Evolutionary conservation across 139 green algal species (phyloP).

Genomic region (Nannochloris sp.): DNA sequence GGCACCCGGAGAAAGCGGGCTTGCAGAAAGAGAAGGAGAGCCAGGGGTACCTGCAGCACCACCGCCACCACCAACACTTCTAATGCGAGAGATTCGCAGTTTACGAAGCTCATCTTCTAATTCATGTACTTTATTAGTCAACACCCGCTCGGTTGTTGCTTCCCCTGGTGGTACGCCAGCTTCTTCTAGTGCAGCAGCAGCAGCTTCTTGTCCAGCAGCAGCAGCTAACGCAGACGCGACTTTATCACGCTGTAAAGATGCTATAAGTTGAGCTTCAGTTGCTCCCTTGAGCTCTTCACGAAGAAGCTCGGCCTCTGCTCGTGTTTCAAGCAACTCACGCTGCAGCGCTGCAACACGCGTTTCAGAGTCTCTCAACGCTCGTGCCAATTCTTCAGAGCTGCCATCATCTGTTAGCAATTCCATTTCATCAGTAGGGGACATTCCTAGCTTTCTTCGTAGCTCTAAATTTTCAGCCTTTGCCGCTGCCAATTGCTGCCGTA

Average conservation of each 20-base stretch:
- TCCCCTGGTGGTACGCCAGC: not conserved
- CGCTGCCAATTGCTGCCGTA: constrained; percentile 64
- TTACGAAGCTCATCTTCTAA: not conserved
- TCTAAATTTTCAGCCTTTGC: constrained; percentile 41
- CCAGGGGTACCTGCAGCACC: not conserved
- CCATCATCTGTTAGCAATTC: not conserved
- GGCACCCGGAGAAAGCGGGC: too few relatives aligned
- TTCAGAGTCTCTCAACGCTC: not conserved
- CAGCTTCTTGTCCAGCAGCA: not conserved
- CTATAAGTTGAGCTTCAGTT: not conserved
- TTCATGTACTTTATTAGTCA: not conserved
- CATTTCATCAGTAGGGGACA: not conserved
- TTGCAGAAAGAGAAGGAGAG: not conserved
- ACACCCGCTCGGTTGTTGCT: not conserved
- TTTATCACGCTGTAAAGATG: constrained; percentile 1
- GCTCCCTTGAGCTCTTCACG: not conserved
- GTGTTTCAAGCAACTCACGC: not conserved
- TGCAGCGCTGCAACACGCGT: not conserved
- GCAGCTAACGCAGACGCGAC: not conserved
- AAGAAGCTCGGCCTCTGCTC: not conserved
- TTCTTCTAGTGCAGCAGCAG: not conserved
- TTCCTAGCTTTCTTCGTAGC: not conserved
- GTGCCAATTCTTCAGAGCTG: not conserved
- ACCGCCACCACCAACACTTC: not conserved
- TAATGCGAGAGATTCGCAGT: not conserved